Base-by-base conservation (phyloP, 495 filamentous ascomycete genomes). In the Neurospora sp. region DNA sequence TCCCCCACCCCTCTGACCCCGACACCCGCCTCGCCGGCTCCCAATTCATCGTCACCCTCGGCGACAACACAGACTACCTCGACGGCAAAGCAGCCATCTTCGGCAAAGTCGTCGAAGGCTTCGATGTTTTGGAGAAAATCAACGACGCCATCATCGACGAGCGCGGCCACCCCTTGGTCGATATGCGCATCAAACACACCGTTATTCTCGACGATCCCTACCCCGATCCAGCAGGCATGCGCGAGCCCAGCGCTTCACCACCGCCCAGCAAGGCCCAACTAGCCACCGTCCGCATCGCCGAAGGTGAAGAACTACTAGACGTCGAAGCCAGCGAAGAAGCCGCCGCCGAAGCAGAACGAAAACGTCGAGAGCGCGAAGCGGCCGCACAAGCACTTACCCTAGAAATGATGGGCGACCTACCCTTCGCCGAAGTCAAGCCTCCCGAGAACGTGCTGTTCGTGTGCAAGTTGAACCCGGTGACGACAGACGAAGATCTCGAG, bases 391-490 rank as follows among this genome's bases (percentile, higher is more conserved):
- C 96, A 3, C 81, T 99, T 75, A 99, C 96, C 0, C 85, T 99
- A 54, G 96, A 99, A 81, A 97, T 99, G 91, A 94, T 99, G 80
- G 96, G 96, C 31, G 96, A 99, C 82, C 86, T 99, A 72, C 96
- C 96, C 12, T 99, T 97, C 80, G 96, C 96, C 72, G 96, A 98
- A 82, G 95, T 99, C 80, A 97, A 96, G 75, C 96, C 96, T 7
- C 96, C 96, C 1, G 96, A 99, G 83, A 98, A 99, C 79, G 90
- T 99, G 38, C 86, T 99, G 14, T 99, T 99, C 78, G 96, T 99
- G 73, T 99, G 96, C 90, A 98, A 99, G 80, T 85, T 99, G 31
- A 99, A 99, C 75, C 96, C 96, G 0, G 94, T 99, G 69, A 99
- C 96, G 16, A 84, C 83, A n/a, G 96, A 98, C 79, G 92, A 97